Conservation (phyloP, 345 rosid species). For the Populus ilicifolia region DNA sequence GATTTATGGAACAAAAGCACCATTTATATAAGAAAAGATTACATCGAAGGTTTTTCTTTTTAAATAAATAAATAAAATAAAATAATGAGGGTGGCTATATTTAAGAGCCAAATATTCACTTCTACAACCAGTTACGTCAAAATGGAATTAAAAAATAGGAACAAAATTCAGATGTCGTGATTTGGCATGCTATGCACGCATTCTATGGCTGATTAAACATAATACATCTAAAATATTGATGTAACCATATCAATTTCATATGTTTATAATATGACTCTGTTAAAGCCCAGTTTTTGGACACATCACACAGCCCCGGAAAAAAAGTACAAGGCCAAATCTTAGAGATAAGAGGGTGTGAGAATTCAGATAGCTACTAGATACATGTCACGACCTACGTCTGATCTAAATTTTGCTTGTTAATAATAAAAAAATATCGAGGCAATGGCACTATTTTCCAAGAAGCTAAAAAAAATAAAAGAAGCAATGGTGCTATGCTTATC, state of each 20-base stretch:
- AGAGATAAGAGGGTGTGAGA: background rate
- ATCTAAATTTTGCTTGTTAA: no score
- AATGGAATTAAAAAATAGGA: background rate
- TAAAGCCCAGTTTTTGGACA: background rate
- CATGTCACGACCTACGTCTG: no score
- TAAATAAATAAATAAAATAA: no score
- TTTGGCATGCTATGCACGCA: background rate
- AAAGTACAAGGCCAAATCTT: background rate
- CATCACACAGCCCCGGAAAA: no score
- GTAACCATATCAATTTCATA: background rate
- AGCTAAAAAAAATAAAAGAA: no score
- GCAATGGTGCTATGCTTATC: no score
- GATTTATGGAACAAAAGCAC: conserved; percentile 5
- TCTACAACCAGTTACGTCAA: conserved; percentile 24
- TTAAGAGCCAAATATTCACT: background rate
- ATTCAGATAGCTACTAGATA: no score
- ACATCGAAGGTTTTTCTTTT: background rate
- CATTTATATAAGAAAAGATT: background rate
- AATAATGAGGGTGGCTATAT: background rate
- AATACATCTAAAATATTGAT: background rate
- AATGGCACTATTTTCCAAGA: no score
- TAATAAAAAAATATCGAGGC: no score
- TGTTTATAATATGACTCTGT: background rate
- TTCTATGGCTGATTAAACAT: background rate
- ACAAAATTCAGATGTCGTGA: background rate